phyloP scores from a whole-genome alignment of 768 basidiomycete species.

The Tephrocybe sp. region DNA sequence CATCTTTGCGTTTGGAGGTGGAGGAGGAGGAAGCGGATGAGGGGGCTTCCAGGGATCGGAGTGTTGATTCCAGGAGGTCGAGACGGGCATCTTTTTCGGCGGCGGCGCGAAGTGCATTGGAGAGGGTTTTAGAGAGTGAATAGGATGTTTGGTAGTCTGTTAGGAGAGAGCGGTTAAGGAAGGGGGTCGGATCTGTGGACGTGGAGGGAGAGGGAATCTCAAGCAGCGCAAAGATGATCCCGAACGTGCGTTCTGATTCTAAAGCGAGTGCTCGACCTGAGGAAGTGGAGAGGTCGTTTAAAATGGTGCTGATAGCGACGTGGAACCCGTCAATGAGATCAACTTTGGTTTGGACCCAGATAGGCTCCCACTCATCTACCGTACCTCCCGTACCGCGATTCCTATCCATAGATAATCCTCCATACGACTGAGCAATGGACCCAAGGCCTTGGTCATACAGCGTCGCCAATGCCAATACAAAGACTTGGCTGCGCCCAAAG shows the following conservation, averaged over 20 bases:
- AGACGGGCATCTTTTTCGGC: slow-evolving; percentile 56
- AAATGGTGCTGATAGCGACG: slow-evolving; percentile 46
- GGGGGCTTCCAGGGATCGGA: slow-evolving; percentile 37
- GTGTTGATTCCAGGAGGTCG: slow-evolving; percentile 51
- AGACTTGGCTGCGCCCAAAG: slow-evolving; percentile 50
- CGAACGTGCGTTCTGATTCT: slow-evolving; percentile 54
- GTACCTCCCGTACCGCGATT: slow-evolving; percentile 23
- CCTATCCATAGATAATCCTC: neutral
- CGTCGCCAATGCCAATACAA: slow-evolving; percentile 52
- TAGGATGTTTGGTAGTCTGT: slow-evolving; percentile 73
- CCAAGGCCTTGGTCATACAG: neutral
- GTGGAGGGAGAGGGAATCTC: slow-evolving; percentile 39
- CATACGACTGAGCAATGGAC: neutral
- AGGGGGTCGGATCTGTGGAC: slow-evolving; percentile 39
- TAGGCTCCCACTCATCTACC: slow-evolving; percentile 64
- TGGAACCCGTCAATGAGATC: slow-evolving; percentile 71
- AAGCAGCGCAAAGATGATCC: slow-evolving; percentile 57
- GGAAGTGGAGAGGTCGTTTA: slow-evolving; percentile 44
- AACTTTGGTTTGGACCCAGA: slow-evolving; percentile 74
- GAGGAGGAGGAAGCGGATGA: slow-evolving; percentile 2
- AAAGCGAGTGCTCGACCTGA: slow-evolving; percentile 41
- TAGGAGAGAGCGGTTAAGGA: slow-evolving; percentile 65
- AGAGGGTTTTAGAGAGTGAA: slow-evolving; percentile 50
- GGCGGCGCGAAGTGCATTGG: slow-evolving; percentile 39
- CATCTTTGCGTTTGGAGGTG: slow-evolving; percentile 26